Base-by-base conservation (phyloP, 768 basidiomycete genomes). In the Tulasnella sp. region DNA sequence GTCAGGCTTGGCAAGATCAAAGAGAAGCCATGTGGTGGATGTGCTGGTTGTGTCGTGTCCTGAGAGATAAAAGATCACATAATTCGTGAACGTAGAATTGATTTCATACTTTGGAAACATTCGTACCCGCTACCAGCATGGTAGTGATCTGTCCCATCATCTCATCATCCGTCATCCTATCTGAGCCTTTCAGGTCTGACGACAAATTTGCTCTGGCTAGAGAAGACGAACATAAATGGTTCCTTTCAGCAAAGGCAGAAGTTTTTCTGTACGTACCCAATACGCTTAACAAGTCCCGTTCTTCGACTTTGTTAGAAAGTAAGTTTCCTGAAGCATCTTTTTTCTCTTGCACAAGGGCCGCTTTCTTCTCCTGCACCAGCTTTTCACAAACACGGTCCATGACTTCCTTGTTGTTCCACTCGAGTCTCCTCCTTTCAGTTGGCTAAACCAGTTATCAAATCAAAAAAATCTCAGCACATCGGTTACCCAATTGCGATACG, bases 201-300 rank as follows among this genome's bases (percentile, higher is more conserved):
- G 80, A 77, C 72, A 82, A 77, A 66, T 86, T 87, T 2, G 85
- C 83, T 59, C 75, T 75, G 43, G 86, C 61, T 61, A 30, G 38
- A 27, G n/a, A 19, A n/a, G n/a, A n/a, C 15, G n/a, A n/a, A n/a
- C n/a, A n/a, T n/a, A n/a, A n/a, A 7, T 15, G 15, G 34, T 15
- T 7, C 7, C 7, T 15, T 38, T 15, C 34, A 38, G 5, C 34
- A 5, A 15, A 7, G 7, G 15, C 7, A 7, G 5, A 7, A 7
- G 15, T 38, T 5, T 38, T 10, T 15, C 29, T 24, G 23, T 15
- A 50, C 58, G 15, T 24, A 51, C 58, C 27, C 29, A 59, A n/a
- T 8, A 59, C 48, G 17, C 29, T 51, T 13, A 59, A 27, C 13
- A 59, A 30, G 50, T 59, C 58, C 9, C 19, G 17, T 34, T 29